These are phyloP conservation scores for Ordospora pajunii DNA, from an alignment of 371 early-diverging fungal species.

Conservation along the genomic window DNA sequence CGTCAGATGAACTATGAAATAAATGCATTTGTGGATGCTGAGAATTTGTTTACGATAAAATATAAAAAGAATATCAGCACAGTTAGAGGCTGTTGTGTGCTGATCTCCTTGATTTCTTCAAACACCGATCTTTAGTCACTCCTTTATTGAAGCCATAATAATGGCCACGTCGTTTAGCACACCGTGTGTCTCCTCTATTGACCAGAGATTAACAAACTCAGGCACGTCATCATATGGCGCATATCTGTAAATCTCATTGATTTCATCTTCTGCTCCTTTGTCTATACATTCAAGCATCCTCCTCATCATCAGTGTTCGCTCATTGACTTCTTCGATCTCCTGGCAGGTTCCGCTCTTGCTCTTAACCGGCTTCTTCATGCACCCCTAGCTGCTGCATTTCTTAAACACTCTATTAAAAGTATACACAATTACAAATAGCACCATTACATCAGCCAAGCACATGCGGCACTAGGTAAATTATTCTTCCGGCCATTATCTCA, in stretches of 20 bases:
- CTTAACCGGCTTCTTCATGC: slow-evolving; percentile 3
- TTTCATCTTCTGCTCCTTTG: slow-evolving; percentile 10
- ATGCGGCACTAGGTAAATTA: background rate
- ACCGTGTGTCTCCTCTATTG: background rate
- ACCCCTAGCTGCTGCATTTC: background rate
- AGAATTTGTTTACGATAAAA: too few species aligned
- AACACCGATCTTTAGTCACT: background rate
- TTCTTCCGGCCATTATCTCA: background rate
- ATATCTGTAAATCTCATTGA: slow-evolving; percentile 7
- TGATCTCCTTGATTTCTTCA: background rate
- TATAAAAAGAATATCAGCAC: too few species aligned
- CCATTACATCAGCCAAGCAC: background rate
- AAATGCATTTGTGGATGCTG: background rate
- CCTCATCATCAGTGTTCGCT: background rate
- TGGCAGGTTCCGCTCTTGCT: background rate
- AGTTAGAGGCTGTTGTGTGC: background rate
- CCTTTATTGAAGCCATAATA: background rate
- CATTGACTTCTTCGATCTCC: background rate
- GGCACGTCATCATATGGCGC: background rate
- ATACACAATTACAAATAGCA: background rate
- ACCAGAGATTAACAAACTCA: slow-evolving; percentile 6
- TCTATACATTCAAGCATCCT: background rate
- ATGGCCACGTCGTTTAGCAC: background rate
- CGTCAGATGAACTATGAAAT: background rate
- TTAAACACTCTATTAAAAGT: background rate